Base-by-base conservation (phyloP, 768 basidiomycete genomes). In the Pholiota microspora region DNA sequence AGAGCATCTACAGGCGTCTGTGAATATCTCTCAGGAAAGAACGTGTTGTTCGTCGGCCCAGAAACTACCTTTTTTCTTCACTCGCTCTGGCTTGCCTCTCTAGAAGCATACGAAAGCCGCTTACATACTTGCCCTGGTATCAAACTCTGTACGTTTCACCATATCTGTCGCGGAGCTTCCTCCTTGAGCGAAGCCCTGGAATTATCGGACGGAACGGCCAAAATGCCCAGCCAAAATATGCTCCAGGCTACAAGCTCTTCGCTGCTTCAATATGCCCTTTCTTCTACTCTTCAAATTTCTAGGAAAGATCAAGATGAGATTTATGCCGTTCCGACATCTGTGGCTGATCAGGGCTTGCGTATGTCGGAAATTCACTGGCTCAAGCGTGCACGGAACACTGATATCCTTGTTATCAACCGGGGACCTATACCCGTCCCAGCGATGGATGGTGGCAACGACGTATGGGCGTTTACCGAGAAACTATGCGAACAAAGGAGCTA, bases 141-240 rank as follows among this genome's bases (percentile, higher is more conserved):
- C 18, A 75, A 77, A 27, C 79, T 75, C 51, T 82, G 82, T 56
- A 77, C 71, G 3, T 82, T 80, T 57, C 82, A 84, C 52, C 77
- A 78, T 51, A 74, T 81, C 32, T 84, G 81, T 62, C 65, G 65
- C 2, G 27, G 58, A 5, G 51, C 62, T 8, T 15, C 51, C 25
- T 35, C 48, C 12, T 49, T 52, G 16, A 48, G 56, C 34, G 45
- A 45, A 6, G 29, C 29, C 8, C 59, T 60, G 15, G 38, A 63
- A 4, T 32, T 50, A 7, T 51, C 62, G 49, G 45, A 58, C 3
- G 16, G 55, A 15, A 46, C 57, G 52, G 64, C 56, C 25, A 67
- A 71, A 52, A 73, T 73, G 2, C 81, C 79, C 1, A 67, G 66
- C 18, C 53, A 62, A 34, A 62, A 67, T 16, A 67, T 71, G 6